Conservation (phyloP, 805 yeast species). For the Schwanniomyces polymorphus region DNA sequence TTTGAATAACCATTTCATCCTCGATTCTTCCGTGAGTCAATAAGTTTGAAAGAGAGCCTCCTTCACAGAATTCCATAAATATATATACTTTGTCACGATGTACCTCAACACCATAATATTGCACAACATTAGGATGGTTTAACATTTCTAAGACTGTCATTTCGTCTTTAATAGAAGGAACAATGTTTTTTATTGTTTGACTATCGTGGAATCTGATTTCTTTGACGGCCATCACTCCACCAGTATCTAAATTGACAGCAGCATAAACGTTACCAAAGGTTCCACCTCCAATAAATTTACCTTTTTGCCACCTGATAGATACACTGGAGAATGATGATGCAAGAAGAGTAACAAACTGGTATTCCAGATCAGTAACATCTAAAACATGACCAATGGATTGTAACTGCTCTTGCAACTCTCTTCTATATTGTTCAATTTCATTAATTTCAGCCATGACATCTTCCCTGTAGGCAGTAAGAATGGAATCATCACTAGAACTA, state of each 20-base stretch:
- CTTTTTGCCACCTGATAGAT: constrained; percentile 96
- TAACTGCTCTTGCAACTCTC: constrained; percentile 39
- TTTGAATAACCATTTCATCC: constrained; percentile 89
- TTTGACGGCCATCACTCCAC: constrained; percentile 95
- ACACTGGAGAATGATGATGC: constrained; percentile 89
- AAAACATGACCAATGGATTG: constrained; percentile 79
- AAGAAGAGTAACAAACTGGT: constrained; percentile 79
- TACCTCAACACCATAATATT: constrained; percentile 95
- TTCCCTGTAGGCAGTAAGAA: constrained; percentile 54
- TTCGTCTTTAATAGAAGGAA: constrained; percentile 90
- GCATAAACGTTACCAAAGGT: constrained; percentile 93
- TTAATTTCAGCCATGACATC: constrained; percentile 67
- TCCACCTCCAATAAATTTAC: constrained; percentile 91
- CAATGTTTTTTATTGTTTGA: constrained; percentile 78
- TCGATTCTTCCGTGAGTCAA: constrained; percentile 92
- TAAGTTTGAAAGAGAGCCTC: constrained; percentile 86
- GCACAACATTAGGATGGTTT: constrained; percentile 95
- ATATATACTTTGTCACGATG: constrained; percentile 93
- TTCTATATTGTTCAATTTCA: constrained; percentile 60
- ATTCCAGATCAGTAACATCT: constrained; percentile 84
- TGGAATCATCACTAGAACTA: constrained; percentile 38
- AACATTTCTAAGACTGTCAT: constrained; percentile 95
- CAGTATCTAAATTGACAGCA: constrained; percentile 89
- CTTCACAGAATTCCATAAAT: constrained; percentile 97
- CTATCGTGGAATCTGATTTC: constrained; percentile 90